A percentile compares a stretch with the other conserved stretches of the same genome.
Evolutionary conservation across 1,284 basidiomycete species (phyloP).

Genomic region (Sanguinoderma infundibulare): DNA sequence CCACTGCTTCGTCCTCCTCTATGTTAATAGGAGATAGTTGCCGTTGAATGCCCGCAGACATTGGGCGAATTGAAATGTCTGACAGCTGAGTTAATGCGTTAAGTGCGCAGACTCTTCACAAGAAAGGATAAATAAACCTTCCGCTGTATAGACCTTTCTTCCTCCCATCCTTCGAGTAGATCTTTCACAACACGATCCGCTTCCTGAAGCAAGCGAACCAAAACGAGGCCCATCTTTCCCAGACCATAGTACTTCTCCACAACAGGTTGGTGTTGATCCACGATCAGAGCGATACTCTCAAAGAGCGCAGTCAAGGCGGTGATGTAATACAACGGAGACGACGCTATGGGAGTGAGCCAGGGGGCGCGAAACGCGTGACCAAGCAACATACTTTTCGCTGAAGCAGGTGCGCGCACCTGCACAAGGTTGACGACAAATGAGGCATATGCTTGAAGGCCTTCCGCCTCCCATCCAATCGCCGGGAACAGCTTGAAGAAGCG

Average conservation of each 20-base stretch:
- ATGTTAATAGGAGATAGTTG: conserved; percentile 30
- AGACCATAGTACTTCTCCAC: conserved; percentile 97
- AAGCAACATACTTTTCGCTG: conserved; percentile 73
- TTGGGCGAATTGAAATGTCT: conserved; percentile 30
- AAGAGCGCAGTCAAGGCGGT: conserved; percentile 88
- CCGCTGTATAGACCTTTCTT: conserved; percentile 78
- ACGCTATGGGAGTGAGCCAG: conserved; percentile 53
- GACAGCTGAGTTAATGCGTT: conserved; percentile 33
- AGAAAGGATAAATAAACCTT: conserved; percentile 51
- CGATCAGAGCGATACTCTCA: conserved; percentile 94
- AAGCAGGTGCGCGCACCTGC: conserved; percentile 72
- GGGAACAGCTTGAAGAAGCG: conserved; percentile 98
- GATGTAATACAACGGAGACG: conserved; percentile 89
- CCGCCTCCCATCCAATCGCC: conserved; percentile 87
- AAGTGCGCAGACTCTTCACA: neutral
- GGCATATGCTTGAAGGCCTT: conserved; percentile 94
- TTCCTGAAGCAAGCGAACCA: conserved; percentile 80
- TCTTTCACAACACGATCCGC: conserved; percentile 84
- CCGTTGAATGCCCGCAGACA: conserved; percentile 44
- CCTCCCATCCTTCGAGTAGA: conserved; percentile 87
- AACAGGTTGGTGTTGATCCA: conserved; percentile 96
- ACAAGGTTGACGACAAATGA: conserved; percentile 93
- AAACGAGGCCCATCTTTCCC: conserved; percentile 85
- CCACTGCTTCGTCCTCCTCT: conserved; percentile 71
- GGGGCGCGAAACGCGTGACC: neutral